phyloP scores from a whole-genome alignment of 1,139 yeast species.

The Candida anutae region DNA sequence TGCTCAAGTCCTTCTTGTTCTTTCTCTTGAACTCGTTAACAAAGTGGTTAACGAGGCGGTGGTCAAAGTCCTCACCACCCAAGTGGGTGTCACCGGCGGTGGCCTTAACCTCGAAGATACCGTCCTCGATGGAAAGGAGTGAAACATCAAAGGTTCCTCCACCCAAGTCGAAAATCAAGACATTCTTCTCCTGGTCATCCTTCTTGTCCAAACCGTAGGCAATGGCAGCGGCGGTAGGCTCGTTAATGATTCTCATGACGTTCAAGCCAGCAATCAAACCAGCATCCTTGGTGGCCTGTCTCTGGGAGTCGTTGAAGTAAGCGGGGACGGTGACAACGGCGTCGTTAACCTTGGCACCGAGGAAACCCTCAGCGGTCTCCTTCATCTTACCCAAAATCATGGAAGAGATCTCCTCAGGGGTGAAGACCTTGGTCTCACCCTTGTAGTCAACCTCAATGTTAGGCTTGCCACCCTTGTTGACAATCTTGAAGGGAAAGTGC shows the following conservation, averaged over 20 bases:
- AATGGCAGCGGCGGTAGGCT: constrained; percentile 59
- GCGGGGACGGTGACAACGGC: constrained; percentile 73
- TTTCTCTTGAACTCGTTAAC: constrained; percentile 31
- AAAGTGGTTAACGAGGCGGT: constrained; percentile 37
- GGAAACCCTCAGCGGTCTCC: constrained; percentile 57
- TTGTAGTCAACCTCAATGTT: constrained; percentile 54
- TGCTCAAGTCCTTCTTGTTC: constrained; percentile 29
- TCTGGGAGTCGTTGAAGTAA: constrained; percentile 54
- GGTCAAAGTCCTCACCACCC: constrained; percentile 78
- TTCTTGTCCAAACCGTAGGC: constrained; percentile 67
- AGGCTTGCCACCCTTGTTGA: constrained; percentile 54
- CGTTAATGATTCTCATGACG: constrained; percentile 53
- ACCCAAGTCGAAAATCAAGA: constrained; percentile 90
- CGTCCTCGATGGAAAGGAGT: constrained; percentile 84
- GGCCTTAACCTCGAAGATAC: constrained; percentile 94
- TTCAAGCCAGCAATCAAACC: constrained; percentile 56
- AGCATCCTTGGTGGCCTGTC: constrained; percentile 59
- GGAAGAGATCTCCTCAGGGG: constrained; percentile 64
- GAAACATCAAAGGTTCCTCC: constrained; percentile 99
- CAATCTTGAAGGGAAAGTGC: constrained; percentile 58
- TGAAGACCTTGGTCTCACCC: constrained; percentile 57
- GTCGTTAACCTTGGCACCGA: constrained; percentile 58
- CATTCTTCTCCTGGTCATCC: constrained; percentile 63
- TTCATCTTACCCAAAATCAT: constrained; percentile 60
- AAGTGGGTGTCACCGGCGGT: constrained; percentile 98